A percentile compares a stretch with the other conserved stretches of the same genome.
Evolutionary conservation across 2,329 filamentous ascomycete species (phyloP).

Genomic region (Botryotinia calthae): DNA sequence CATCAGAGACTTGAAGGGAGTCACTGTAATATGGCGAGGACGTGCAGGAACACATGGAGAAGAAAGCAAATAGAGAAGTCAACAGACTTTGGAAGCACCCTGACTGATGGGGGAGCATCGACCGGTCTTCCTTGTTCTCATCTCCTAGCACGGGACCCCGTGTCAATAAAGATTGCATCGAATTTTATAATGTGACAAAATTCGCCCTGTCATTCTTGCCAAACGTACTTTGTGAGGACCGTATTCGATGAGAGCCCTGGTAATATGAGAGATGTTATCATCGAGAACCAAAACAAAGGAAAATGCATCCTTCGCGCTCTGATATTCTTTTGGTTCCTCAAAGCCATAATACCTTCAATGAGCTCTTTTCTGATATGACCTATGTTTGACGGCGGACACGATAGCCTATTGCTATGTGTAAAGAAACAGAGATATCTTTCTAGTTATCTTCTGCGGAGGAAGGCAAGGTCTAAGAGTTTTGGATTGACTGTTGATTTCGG

Average conservation of each 20-base stretch:
- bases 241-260: neutral
- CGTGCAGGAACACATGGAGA: neutral
- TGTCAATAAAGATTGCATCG: neutral
- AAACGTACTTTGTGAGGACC: accelerated
- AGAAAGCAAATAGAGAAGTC: neutral
- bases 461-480: too few relatives aligned
- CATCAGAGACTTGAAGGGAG: neutral
- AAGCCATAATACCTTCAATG: neutral
- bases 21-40: neutral
- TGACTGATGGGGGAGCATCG: neutral
- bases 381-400: neutral
- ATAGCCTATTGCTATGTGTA: too few relatives aligned
- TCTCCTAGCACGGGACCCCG: neutral
- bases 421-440: neutral
- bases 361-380: too few relatives aligned
- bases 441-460: neutral
- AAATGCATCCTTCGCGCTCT: neutral
- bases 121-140: neutral
- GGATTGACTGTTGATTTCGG: too few relatives aligned
- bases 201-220: neutral
- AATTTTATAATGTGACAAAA: neutral
- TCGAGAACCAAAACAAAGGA: neutral
- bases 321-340: neutral
- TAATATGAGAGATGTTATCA: neutral
- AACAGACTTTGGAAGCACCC: neutral